phyloP scores from a whole-genome alignment of 768 basidiomycete species.

The Cyclocybe cylindracea region DNA sequence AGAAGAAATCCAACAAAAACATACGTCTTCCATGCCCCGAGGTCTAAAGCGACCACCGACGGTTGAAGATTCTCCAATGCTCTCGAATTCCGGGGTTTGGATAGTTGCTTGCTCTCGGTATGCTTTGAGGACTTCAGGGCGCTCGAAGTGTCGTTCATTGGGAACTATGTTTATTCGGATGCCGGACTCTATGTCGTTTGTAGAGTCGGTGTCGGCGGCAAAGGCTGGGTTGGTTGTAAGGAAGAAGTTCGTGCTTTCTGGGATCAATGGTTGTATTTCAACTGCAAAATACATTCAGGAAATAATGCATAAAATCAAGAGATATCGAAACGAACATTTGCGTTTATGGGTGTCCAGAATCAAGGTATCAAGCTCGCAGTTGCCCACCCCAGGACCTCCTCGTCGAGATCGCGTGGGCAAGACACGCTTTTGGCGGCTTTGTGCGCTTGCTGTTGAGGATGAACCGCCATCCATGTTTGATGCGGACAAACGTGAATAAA shows the following conservation, averaged over 20 bases:
- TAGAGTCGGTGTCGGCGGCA: constrained; percentile 36
- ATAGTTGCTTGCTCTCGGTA: constrained; percentile 71
- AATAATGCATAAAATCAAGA: constrained; percentile 9
- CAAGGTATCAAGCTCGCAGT: constrained; percentile 77
- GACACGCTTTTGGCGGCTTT: constrained; percentile 71
- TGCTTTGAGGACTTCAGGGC: constrained; percentile 71
- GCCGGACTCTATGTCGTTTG: constrained; percentile 29
- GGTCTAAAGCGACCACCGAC: constrained; percentile 74
- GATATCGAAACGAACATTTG: constrained; percentile 56
- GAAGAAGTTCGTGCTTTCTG: constrained; percentile 62
- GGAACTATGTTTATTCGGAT: constrained; percentile 56
- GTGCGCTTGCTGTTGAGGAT: constrained; percentile 32
- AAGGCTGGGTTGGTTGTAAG: constrained; percentile 71
- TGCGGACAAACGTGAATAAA: constrained; percentile 4
- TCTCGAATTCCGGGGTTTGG: constrained; percentile 75
- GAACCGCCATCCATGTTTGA: constrained; percentile 39
- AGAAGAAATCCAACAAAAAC: constrained; percentile 27
- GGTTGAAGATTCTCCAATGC: constrained; percentile 42
- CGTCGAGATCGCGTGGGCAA: constrained; percentile 80
- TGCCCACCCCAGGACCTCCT: constrained; percentile 80
- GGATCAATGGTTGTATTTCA: constrained; percentile 73
- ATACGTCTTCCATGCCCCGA: constrained; percentile 68
- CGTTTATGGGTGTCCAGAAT: constrained; percentile 80
- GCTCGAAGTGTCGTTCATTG: constrained; percentile 76
- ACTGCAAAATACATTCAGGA: constrained; percentile 37